Percentiles rank a stretch among this genome's conserved stretches.
Conservation (phyloP, 2,329 filamentous ascomycete species). For the Lecanosticta acicola region DNA sequence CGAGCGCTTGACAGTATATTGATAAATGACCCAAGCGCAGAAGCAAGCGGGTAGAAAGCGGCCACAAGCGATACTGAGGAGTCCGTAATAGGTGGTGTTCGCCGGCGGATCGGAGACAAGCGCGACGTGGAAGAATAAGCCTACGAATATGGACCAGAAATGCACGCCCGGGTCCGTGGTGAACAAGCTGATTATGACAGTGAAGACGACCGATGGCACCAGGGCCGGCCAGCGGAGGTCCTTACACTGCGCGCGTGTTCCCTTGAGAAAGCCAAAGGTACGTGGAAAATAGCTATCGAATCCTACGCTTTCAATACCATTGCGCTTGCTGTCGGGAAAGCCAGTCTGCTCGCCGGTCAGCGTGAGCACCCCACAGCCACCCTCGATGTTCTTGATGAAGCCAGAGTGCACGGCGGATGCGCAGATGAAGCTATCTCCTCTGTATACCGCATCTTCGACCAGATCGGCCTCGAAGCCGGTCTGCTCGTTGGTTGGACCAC, state of each 20-base stretch:
- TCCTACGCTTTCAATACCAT: slow-evolving; percentile 68
- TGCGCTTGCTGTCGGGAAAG: slow-evolving; percentile 59
- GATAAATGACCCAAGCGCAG: slow-evolving; percentile 79
- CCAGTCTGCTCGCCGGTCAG: slow-evolving; percentile 62
- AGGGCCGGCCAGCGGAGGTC: slow-evolving; percentile 83
- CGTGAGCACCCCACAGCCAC: slow-evolving; percentile 76
- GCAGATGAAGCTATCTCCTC: slow-evolving; percentile 85
- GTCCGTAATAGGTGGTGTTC: slow-evolving; percentile 56
- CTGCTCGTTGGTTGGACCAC: slow-evolving; percentile 42
- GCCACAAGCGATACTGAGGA: slow-evolving; percentile 73
- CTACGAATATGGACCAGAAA: slow-evolving; percentile 76
- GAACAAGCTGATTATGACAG: slow-evolving; percentile 71
- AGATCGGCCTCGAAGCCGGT: slow-evolving; percentile 34
- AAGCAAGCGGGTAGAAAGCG: slow-evolving; percentile 84
- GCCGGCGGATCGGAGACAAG: slow-evolving; percentile 82
- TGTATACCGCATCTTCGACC: slow-evolving; percentile 58
- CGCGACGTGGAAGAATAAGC: slow-evolving; percentile 83
- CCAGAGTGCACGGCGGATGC: slow-evolving; percentile 79
- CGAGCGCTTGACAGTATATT: slow-evolving; percentile 70
- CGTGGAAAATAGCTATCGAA: slow-evolving; percentile 90
- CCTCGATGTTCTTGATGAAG: slow-evolving; percentile 62
- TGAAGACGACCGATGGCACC: slow-evolving; percentile 73
- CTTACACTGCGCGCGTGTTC: slow-evolving; percentile 58
- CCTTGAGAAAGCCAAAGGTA: slow-evolving; percentile 69
- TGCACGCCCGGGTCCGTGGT: slow-evolving; percentile 73